Base-by-base conservation (phyloP, 257 asterid species). In the Fraxinus anomala region DNA sequence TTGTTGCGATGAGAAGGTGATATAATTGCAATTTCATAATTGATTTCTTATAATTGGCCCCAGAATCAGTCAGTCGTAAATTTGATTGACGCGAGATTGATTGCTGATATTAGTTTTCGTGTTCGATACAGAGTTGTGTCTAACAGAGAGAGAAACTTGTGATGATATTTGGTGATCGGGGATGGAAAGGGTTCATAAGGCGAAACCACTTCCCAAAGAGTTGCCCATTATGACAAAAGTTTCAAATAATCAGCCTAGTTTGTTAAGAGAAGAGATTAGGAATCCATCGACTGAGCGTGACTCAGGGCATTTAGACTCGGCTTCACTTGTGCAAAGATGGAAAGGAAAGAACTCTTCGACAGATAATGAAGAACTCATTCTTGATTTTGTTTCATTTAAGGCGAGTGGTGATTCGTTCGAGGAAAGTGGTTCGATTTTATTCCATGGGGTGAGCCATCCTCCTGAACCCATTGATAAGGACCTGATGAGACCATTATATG, bases 371-470 rank as follows among this genome's bases (percentile, higher is more conserved):
- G 96, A 86, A 21, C 76, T 77, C 40, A 83, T 85, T 88, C 82
- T 87, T 0, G 92, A 86, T 61, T 77, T 79, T 28, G 74, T 83
- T 82, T 84, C 90, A 0, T 73, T 83, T 28, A 83, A 77, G 73
- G 71, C 81, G 19, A 82, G 87, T 30, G 85, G 74, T 39, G 91
- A 89, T 83, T 90, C 92, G 16, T 78, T 84, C 28, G 98, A 90
- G 79, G 96, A 93, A 49, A 33, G 54, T 68, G 92, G 92, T 70
- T 85, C 91, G 36, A 86, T 89, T 73, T 90, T 96, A 6, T 94
- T 94, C 84, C 93, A 88, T 76, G 98, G 97, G 71, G 98, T 80
- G 73, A 91, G 93, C 65, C 98, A 91, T 73, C 98, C 98, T 23
- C 88, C 91, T 4, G 97, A 91, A 78, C 98, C 97, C 1, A 80